phyloP scores from a whole-genome alignment of 2,329 filamentous ascomycete species.

The Leptographium galeiforme region DNA sequence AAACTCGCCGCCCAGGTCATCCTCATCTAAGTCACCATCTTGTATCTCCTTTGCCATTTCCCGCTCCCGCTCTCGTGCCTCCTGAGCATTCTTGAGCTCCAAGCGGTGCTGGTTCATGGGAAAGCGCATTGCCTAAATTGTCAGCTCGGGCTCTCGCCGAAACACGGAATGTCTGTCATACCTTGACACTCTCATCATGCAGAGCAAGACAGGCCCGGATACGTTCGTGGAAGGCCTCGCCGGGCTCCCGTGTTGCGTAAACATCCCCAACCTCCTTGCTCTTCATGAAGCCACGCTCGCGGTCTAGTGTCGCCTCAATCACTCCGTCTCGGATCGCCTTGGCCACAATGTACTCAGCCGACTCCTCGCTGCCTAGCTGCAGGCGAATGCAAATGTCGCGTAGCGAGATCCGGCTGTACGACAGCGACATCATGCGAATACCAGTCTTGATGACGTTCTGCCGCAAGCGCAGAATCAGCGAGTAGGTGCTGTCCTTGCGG shows the following conservation, averaged over 20 bases:
- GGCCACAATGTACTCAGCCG: slow-evolving; percentile 95
- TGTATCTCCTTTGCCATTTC: slow-evolving; percentile 99
- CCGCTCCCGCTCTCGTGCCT: slow-evolving; percentile 89
- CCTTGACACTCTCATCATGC: slow-evolving; percentile 97
- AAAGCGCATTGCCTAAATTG: slow-evolving; percentile 78
- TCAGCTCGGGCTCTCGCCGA: neutral
- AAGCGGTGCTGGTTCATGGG: slow-evolving; percentile 98
- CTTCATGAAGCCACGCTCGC: slow-evolving; percentile 95
- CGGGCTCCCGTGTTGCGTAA: slow-evolving; percentile 89
- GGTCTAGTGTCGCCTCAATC: slow-evolving; percentile 87
- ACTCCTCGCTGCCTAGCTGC: slow-evolving; percentile 89
- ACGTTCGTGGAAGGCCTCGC: slow-evolving; percentile 94
- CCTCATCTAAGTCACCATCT: slow-evolving; percentile 91
- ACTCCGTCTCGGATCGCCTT: slow-evolving; percentile 97
- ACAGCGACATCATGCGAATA: slow-evolving; percentile 97
- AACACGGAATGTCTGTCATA: slow-evolving; percentile 25
- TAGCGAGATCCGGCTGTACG: slow-evolving; percentile 92
- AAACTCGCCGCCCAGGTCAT: slow-evolving; percentile 90
- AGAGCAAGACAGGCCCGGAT: slow-evolving; percentile 83
- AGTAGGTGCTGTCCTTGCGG: slow-evolving; percentile 89
- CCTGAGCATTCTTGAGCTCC: slow-evolving; percentile 95
- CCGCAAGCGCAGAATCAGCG: slow-evolving; percentile 80
- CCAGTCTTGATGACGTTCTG: slow-evolving; percentile 99
- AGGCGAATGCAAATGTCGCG: slow-evolving; percentile 95
- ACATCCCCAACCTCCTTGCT: slow-evolving; percentile 94